Conservation (phyloP, 2,329 filamentous ascomycete genomes). For the Aspergillus hortae region DNA sequence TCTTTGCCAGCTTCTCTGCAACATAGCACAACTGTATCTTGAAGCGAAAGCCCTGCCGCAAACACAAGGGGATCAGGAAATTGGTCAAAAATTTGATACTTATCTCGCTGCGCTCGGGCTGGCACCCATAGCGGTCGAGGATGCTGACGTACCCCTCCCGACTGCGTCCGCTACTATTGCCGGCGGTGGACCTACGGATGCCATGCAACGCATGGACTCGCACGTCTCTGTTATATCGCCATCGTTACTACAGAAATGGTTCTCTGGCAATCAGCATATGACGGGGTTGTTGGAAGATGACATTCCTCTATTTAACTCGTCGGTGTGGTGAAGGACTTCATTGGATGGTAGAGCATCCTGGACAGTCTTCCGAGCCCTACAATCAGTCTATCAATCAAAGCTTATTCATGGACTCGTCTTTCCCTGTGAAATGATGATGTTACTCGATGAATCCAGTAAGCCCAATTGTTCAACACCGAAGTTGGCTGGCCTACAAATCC, state of each 20-base stretch:
- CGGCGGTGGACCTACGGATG: conserved; percentile 2
- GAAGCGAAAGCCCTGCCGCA: conserved; percentile 58
- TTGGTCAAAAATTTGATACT: conserved; percentile 60
- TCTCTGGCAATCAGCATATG: conserved; percentile 62
- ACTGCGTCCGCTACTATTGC: conserved; percentile 5
- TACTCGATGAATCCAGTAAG: too few species aligned
- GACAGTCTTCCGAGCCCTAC: too few species aligned
- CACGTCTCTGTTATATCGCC: conserved; percentile 18
- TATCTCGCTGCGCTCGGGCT: conserved; percentile 65
- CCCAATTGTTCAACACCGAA: too few species aligned
- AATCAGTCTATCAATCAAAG: too few species aligned
- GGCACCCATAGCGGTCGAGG: conserved; percentile 37
- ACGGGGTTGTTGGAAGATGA: conserved; percentile 64
- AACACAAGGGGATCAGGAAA: conserved; percentile 46
- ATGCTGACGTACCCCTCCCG: conserved; percentile 6
- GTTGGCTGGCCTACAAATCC: too few species aligned
- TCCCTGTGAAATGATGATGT: too few species aligned
- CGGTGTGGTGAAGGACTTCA: too few species aligned
- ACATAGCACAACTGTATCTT: conserved; percentile 60
- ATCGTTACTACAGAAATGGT: conserved; percentile 59
- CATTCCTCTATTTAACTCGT: conserved; percentile 28
- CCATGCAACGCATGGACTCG: conserved; percentile 13
- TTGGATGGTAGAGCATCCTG: too few species aligned
- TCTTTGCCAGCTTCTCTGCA: conserved; percentile 60
- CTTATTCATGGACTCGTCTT: too few species aligned